phyloP scores from a whole-genome alignment of 2,329 filamentous ascomycete species.

The Eutypella sp. region DNA sequence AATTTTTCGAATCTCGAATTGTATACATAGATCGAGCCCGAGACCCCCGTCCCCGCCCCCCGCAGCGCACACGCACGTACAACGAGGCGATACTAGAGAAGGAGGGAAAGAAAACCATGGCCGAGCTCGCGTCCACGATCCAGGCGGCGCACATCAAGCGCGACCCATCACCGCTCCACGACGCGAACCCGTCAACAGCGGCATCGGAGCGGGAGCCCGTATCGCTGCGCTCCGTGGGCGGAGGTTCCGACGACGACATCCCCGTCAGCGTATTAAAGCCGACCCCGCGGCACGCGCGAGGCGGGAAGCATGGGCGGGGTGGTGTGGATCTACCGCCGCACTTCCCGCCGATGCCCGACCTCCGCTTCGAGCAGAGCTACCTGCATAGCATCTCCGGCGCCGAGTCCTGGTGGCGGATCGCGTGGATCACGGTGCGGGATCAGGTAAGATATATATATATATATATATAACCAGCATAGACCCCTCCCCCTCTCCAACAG shows the following conservation, averaged over 20 bases:
- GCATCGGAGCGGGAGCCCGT: slow-evolving; percentile 63
- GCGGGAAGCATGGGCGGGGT: slow-evolving; percentile 15
- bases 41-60: too few relatives aligned
- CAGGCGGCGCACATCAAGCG: slow-evolving; percentile 76
- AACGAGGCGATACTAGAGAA: not conserved
- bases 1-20: too few relatives aligned
- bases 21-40: too few relatives aligned
- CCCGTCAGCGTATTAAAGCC: slow-evolving; percentile 62
- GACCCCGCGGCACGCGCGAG: not conserved
- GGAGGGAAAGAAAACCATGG: slow-evolving; percentile 42
- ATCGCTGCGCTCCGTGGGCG: slow-evolving; percentile 22
- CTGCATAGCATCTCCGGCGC: slow-evolving; percentile 80
- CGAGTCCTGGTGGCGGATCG: slow-evolving; percentile 72
- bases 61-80: not conserved
- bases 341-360: slow-evolving; percentile 69
- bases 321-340: slow-evolving; percentile 35
- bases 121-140: slow-evolving; percentile 71
- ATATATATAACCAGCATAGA: not conserved
- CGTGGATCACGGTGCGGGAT: slow-evolving; percentile 81
- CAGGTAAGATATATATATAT: slow-evolving; percentile 55
- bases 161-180: slow-evolving; percentile 65
- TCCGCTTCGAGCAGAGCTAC: slow-evolving; percentile 98
- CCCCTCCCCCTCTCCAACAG: too few relatives aligned
- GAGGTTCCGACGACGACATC: slow-evolving; percentile 60
- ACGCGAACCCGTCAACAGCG: slow-evolving; percentile 75